Evolutionary conservation across 345 rosid genomes (phyloP).

Genomic region (Salix brachista): DNA sequence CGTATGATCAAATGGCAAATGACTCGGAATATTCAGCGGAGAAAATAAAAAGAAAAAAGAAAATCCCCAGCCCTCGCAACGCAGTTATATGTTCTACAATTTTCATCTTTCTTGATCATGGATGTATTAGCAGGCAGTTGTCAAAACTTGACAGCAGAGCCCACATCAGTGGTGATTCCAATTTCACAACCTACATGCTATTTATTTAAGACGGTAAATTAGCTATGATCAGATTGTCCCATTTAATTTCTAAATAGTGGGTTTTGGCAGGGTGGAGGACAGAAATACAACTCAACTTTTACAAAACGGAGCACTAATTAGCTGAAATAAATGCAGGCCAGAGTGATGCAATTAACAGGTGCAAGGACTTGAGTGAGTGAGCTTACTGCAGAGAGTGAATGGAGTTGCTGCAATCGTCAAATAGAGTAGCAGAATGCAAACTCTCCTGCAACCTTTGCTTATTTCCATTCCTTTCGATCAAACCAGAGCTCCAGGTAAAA

Average conservation of each 20-base stretch:
- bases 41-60: not conserved
- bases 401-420: conserved; percentile 33
- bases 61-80: not conserved
- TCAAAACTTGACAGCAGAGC: not conserved
- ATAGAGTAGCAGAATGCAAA: conserved; percentile 32
- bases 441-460: conserved; percentile 7
- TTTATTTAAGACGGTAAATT: not conserved
- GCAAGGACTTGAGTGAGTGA: not conserved
- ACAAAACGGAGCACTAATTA: not conserved
- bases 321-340: not conserved
- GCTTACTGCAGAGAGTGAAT: conserved; percentile 46
- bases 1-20: not conserved
- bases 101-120: no score
- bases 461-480: conserved; percentile 28
- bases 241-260: not conserved
- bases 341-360: not conserved
- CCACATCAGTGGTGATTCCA: not conserved
- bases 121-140: no score
- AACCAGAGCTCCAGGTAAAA: not conserved
- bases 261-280: not conserved
- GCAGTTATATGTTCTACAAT: not conserved
- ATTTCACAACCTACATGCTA: not conserved
- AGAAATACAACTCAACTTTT: not conserved
- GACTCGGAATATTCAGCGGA: not conserved
- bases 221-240: not conserved